Conservation (phyloP, 306 rosid species). For the Glycyrrhiza uralensis region DNA sequence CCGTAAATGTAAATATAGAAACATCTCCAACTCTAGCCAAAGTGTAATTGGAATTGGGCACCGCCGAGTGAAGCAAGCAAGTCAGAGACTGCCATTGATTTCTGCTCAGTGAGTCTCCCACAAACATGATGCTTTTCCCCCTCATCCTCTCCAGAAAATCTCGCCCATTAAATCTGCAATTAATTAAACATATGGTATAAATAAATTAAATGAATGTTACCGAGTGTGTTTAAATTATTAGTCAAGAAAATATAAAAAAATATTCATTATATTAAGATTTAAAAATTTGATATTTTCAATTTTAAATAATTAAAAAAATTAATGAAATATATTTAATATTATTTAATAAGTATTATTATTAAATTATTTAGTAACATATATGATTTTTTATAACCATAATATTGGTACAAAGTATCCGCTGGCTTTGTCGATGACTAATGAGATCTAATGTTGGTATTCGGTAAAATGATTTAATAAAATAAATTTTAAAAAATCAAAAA, state of each 20-base stretch:
- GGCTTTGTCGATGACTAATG: too few species aligned
- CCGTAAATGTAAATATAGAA: slow-evolving; percentile 64
- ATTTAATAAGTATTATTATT: too few species aligned
- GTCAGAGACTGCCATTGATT: slow-evolving; percentile 93
- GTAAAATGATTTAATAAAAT: too few species aligned
- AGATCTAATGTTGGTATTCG: too few species aligned
- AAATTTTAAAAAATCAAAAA: not conserved
- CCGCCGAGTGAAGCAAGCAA: slow-evolving; percentile 66
- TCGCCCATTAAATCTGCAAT: slow-evolving; percentile 59
- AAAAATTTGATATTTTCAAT: not conserved
- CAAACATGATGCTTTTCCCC: slow-evolving; percentile 84
- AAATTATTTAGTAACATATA: too few species aligned
- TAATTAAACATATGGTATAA: not conserved
- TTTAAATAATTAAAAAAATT: too few species aligned
- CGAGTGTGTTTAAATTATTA: not conserved
- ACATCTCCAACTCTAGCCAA: slow-evolving; percentile 48
- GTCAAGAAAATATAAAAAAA: not conserved
- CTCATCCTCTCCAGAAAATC: slow-evolving; percentile 57
- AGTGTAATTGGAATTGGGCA: slow-evolving; percentile 54
- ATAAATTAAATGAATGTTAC: not conserved
- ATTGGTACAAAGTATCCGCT: too few species aligned
- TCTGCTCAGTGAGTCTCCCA: slow-evolving; percentile 84
- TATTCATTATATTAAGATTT: not conserved
- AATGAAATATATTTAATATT: too few species aligned
- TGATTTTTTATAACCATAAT: too few species aligned